These are phyloP conservation scores for Dactylella cylindrospora DNA, from an alignment of 2,329 filamentous ascomycete species.

Conservation along the genomic window DNA sequence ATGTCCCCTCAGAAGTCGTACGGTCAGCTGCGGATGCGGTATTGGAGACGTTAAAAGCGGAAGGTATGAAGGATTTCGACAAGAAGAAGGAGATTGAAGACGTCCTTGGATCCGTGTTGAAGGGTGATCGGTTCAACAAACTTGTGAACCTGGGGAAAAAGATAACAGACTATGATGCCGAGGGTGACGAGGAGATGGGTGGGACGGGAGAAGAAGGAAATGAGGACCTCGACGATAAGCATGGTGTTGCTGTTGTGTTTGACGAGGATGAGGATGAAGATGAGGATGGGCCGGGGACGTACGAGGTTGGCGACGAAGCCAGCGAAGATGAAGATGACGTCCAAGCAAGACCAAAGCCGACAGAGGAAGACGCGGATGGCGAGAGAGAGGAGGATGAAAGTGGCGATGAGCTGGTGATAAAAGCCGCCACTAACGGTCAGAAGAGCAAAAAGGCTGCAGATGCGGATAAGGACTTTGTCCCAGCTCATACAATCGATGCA, in stretches of 20 bases:
- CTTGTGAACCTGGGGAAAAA: constrained; percentile 96
- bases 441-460: constrained; percentile 56
- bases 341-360: constrained; percentile 61
- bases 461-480: constrained; percentile 64
- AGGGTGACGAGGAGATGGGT: constrained; percentile 86
- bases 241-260: constrained; percentile 96
- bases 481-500: constrained; percentile 88
- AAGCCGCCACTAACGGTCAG: constrained; percentile 60
- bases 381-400: constrained; percentile 60
- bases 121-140: constrained; percentile 92
- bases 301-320: constrained; percentile 81
- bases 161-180: constrained; percentile 97
- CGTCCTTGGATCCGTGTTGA: constrained; percentile 78
- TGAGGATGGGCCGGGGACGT: constrained; percentile 74
- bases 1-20: constrained; percentile 88
- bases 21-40: constrained; percentile 91
- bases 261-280: constrained; percentile 81
- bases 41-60: constrained; percentile 89
- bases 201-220: constrained; percentile 55
- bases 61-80: constrained; percentile 93
- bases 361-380: constrained; percentile 52
- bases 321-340: constrained; percentile 68
- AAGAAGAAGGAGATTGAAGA: constrained; percentile 98
- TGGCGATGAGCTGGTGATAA: constrained; percentile 79
- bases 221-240: constrained; percentile 26